phyloP scores from a whole-genome alignment of 1,284 basidiomycete genomes.

The Xanthoconium separans region DNA sequence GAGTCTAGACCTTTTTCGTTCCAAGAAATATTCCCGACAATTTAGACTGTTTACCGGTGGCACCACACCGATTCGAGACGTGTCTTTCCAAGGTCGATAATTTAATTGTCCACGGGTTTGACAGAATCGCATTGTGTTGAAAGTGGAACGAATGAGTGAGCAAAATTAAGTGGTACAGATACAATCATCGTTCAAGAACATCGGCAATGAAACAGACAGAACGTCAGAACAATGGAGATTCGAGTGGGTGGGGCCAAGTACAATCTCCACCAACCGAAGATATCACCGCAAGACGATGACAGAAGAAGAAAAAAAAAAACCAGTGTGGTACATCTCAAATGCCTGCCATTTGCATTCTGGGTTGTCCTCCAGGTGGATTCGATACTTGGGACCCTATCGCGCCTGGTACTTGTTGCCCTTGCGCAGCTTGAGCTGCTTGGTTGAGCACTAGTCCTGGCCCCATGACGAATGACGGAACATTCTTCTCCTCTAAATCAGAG shows the following conservation, averaged over 20 bases:
- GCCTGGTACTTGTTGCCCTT: slow-evolving; percentile 31
- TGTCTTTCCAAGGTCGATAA: not conserved
- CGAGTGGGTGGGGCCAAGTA: not conserved
- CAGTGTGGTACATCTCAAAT: slow-evolving; percentile 30
- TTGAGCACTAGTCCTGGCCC: slow-evolving; percentile 53
- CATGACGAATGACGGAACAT: slow-evolving; percentile 55
- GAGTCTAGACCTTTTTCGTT: slow-evolving; percentile 10
- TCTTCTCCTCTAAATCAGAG: slow-evolving; percentile 85
- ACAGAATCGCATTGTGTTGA: slow-evolving; percentile 23
- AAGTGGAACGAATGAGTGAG: slow-evolving; percentile 29
- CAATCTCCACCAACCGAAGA: slow-evolving; percentile 8
- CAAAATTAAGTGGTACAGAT: slow-evolving; percentile 38
- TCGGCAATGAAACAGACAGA: slow-evolving; percentile 17
- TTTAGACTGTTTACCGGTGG: slow-evolving; percentile 8
- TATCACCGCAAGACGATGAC: not conserved
- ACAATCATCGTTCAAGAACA: slow-evolving; percentile 39
- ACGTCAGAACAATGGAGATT: slow-evolving; percentile 22
- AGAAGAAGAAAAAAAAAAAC: not conserved
- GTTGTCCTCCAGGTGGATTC: slow-evolving; percentile 27
- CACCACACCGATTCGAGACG: not conserved
- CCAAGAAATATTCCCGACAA: slow-evolving; percentile 2
- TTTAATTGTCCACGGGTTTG: slow-evolving; percentile 18
- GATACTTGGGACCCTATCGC: slow-evolving; percentile 29
- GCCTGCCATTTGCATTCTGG: slow-evolving; percentile 36
- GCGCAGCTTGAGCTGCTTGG: slow-evolving; percentile 24